A percentile compares a stretch with the other conserved stretches of the same genome.
These are phyloP conservation scores for Diaporthe nobilis DNA, from an alignment of 2,329 filamentous ascomycete genomes.

Conservation along the genomic window DNA sequence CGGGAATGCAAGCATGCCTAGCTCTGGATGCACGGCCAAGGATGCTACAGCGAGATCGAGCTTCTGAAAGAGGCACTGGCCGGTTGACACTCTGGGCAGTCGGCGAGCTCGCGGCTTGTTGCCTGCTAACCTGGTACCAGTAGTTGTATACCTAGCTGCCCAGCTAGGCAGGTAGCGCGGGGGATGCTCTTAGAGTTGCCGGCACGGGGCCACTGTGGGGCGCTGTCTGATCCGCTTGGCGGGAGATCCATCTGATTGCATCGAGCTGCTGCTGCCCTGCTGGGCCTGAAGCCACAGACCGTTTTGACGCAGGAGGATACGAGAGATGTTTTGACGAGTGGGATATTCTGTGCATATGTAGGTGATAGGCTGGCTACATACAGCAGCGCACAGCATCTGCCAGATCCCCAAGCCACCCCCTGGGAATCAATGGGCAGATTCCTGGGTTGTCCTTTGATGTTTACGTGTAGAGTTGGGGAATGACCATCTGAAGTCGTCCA, in stretches of 20 bases:
- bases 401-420: background rate
- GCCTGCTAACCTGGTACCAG: background rate
- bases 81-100: conserved; percentile 16
- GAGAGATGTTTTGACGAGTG: background rate
- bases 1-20: conserved; percentile 33
- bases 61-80: conserved; percentile 26
- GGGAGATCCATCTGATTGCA: conserved; percentile 23
- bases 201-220: conserved; percentile 40
- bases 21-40: conserved; percentile 25
- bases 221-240: conserved; percentile 19
- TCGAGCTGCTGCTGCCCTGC: background rate
- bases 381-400: background rate
- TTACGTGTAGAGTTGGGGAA: background rate
- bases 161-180: background rate
- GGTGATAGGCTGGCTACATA: background rate
- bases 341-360: background rate
- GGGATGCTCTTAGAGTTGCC: conserved; percentile 31
- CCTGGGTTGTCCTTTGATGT: background rate
- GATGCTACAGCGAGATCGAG: conserved; percentile 31
- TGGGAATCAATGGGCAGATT: background rate
- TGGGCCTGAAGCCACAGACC: background rate
- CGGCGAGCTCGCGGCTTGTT: background rate
- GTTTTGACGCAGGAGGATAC: background rate
- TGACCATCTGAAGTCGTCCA: background rate
- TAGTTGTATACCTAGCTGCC: background rate